Evolutionary conservation across 2,329 filamentous ascomycete genomes (phyloP).

Genomic region (Trichophyton mentagrophytes): DNA sequence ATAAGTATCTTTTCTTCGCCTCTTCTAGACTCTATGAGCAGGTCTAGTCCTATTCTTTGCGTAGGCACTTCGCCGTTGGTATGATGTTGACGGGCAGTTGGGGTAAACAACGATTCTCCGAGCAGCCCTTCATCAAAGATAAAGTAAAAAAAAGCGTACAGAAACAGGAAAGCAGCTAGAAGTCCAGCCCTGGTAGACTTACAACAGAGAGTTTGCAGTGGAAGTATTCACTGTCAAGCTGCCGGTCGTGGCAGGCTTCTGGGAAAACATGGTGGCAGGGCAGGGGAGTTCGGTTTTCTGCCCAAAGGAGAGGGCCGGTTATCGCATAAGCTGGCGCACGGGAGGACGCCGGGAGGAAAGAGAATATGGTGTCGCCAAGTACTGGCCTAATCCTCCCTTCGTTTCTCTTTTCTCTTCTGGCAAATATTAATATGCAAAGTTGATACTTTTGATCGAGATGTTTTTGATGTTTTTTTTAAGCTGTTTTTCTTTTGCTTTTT

Average conservation of each 20-base stretch:
- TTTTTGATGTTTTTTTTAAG: not conserved
- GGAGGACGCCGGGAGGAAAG: not conserved
- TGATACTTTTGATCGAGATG: not conserved
- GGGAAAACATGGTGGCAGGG: conserved; percentile 12
- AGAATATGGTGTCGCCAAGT: not conserved
- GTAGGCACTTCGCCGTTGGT: too few species aligned
- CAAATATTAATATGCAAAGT: not conserved
- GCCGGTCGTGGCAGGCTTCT: conserved; percentile 8
- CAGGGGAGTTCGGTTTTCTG: not conserved
- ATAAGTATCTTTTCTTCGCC: not conserved
- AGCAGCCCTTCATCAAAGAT: too few species aligned
- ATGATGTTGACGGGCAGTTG: too few species aligned
- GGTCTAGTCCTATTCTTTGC: not conserved
- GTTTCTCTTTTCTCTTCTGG: not conserved
- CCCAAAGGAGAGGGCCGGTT: not conserved
- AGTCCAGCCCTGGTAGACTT: conserved; percentile 1
- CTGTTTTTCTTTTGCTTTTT: not conserved
- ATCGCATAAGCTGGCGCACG: too few species aligned
- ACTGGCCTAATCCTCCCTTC: too few species aligned
- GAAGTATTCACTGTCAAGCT: conserved; percentile 14
- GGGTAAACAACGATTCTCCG: too few species aligned
- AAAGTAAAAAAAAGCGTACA: too few species aligned
- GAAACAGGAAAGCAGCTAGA: not conserved
- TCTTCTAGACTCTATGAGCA: not conserved
- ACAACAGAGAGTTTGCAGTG: conserved; percentile 14